Evolutionary conservation across 2,329 filamentous ascomycete genomes (phyloP).

Genomic region (Plectosphaerella sp.): DNA sequence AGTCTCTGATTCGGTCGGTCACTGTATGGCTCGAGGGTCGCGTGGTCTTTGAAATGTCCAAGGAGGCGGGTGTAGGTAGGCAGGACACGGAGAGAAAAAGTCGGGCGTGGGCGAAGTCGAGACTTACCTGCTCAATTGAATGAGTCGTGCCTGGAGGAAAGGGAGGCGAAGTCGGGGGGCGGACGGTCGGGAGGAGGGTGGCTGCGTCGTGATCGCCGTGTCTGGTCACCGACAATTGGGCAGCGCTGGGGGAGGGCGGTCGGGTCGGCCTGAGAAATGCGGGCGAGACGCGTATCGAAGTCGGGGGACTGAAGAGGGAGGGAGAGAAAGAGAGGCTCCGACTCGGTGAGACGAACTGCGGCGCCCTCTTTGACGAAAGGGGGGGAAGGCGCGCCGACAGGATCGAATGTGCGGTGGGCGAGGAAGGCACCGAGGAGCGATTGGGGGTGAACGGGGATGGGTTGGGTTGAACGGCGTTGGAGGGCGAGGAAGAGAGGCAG

Average conservation of each 20-base stretch:
- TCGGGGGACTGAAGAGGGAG: background rate
- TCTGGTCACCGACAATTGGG: constrained; percentile 2
- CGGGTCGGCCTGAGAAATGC: background rate
- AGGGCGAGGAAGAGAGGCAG: background rate
- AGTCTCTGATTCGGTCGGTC: constrained; percentile 3
- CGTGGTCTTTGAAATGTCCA: too few relatives aligned
- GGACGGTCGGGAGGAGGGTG: background rate
- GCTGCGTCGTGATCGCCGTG: background rate
- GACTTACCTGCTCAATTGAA: constrained; percentile 1
- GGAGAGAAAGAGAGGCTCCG: background rate
- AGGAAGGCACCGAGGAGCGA: background rate
- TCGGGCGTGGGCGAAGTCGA: background rate
- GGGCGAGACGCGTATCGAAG: background rate
- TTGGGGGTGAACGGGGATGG: background rate
- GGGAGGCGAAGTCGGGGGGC: background rate
- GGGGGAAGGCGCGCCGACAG: background rate
- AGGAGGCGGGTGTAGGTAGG: background rate
- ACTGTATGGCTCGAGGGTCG: background rate
- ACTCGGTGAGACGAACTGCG: background rate
- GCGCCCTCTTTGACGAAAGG: background rate
- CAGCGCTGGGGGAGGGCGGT: background rate
- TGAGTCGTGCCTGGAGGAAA: background rate
- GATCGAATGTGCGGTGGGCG: background rate
- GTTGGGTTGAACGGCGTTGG: background rate
- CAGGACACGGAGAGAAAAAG: background rate